A percentile compares a stretch with the other conserved stretches of the same genome.
Evolutionary conservation across 1,284 basidiomycete genomes (phyloP).

Genomic region (Anthracocystis setariae): DNA sequence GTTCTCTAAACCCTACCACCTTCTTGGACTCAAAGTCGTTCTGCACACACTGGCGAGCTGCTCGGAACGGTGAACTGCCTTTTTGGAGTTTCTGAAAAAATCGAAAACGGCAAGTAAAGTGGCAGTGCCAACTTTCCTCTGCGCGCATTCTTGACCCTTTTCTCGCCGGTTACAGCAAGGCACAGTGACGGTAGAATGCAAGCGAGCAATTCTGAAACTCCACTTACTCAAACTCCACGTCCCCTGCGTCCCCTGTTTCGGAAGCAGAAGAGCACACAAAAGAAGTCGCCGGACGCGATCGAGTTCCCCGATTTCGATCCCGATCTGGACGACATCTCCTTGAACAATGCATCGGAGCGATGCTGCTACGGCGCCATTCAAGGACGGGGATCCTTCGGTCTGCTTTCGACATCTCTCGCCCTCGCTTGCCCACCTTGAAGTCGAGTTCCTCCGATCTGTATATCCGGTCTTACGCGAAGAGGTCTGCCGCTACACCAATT

Average conservation of each 20-base stretch:
- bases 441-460: not conserved
- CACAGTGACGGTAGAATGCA: not conserved
- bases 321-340: too few relatives aligned
- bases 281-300: not conserved
- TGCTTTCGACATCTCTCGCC: conserved; percentile 1
- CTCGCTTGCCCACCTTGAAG: conserved; percentile 9
- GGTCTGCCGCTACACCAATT: too few relatives aligned
- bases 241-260: too few relatives aligned
- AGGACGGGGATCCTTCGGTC: not conserved
- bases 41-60: not conserved
- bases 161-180: not conserved
- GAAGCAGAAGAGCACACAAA: too few relatives aligned
- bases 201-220: conserved; percentile 1
- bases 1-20: not conserved
- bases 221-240: conserved; percentile 2
- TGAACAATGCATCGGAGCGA: too few relatives aligned
- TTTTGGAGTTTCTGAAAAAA: not conserved
- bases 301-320: not conserved
- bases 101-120: not conserved
- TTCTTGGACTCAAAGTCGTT: not conserved
- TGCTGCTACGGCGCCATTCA: not conserved
- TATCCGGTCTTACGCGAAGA: not conserved
- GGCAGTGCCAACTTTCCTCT: conserved; percentile 4
- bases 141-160: not conserved
- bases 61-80: conserved; percentile 2